These are phyloP conservation scores for Fusarium sp. DNA, from an alignment of 2,329 filamentous ascomycete species.

Conservation along the genomic window DNA sequence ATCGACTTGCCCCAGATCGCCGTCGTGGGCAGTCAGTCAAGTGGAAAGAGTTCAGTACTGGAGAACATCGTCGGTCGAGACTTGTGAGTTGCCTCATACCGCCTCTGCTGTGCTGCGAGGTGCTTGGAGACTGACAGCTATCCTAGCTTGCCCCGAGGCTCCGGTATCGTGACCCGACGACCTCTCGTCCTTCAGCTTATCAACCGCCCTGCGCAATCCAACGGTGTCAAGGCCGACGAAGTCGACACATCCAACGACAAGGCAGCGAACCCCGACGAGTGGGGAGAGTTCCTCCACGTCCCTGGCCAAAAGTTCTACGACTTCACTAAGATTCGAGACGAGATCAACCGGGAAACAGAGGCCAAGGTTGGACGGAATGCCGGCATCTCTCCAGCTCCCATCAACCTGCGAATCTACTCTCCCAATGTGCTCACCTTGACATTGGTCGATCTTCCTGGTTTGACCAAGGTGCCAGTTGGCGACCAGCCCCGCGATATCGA, in stretches of 20 bases:
- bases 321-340: slow-evolving; percentile 98
- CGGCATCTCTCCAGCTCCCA: slow-evolving; percentile 95
- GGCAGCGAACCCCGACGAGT: slow-evolving; percentile 93
- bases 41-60: slow-evolving; percentile 98
- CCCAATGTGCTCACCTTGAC: slow-evolving; percentile 98
- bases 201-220: slow-evolving; percentile 83
- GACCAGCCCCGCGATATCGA: slow-evolving; percentile 98
- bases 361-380: slow-evolving; percentile 96
- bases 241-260: slow-evolving; percentile 79
- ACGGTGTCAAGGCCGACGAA: slow-evolving; percentile 78
- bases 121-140: slow-evolving; percentile 24
- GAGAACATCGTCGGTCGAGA: slow-evolving; percentile 99
- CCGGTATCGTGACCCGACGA: slow-evolving; percentile 95
- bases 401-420: slow-evolving; percentile 98
- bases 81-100: slow-evolving; percentile 76
- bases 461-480: slow-evolving; percentile 96
- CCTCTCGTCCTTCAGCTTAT: slow-evolving; percentile 98
- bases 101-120: slow-evolving; percentile 18
- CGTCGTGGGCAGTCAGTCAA: slow-evolving; percentile 98
- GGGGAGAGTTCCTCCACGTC: slow-evolving; percentile 98
- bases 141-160: slow-evolving; percentile 89
- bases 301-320: slow-evolving; percentile 98
- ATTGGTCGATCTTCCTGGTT: slow-evolving; percentile 92
- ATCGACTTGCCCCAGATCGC: slow-evolving; percentile 99
- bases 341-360: slow-evolving; percentile 97